Conservation (phyloP, 345 rosid species). For the Chamaenerion angustifolium region DNA sequence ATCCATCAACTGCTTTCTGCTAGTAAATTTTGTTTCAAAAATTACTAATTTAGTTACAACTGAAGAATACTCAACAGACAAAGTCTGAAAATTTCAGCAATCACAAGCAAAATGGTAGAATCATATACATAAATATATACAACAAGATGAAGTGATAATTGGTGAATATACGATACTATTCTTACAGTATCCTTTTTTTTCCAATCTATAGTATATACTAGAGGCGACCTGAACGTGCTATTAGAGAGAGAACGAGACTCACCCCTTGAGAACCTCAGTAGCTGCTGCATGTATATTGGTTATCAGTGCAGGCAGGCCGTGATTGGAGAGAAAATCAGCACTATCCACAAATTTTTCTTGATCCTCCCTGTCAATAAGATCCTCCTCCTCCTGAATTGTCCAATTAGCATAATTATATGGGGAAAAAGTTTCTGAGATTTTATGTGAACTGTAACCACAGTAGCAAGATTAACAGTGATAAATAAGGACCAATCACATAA, state of each 20-base stretch:
- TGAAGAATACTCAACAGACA: neutral
- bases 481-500: no score
- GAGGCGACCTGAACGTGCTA: no score
- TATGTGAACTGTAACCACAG: no score
- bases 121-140: neutral
- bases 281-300: constrained; percentile 49
- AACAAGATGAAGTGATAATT: no score
- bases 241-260: constrained; percentile 11
- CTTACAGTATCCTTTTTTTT: no score
- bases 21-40: constrained; percentile 3
- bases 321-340: constrained; percentile 68
- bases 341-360: constrained; percentile 62
- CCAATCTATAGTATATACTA: no score
- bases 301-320: constrained; percentile 44
- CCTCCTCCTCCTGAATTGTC: constrained; percentile 49
- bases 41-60: constrained; percentile 1
- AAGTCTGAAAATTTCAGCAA: neutral
- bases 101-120: neutral
- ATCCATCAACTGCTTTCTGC: constrained; percentile 79
- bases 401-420: neutral
- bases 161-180: no score
- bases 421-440: no score
- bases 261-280: constrained; percentile 70
- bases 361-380: constrained; percentile 61
- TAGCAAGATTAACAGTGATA: no score